phyloP scores from a whole-genome alignment of 371 early-diverging fungal genomes.

The Coemansia sp. region DNA sequence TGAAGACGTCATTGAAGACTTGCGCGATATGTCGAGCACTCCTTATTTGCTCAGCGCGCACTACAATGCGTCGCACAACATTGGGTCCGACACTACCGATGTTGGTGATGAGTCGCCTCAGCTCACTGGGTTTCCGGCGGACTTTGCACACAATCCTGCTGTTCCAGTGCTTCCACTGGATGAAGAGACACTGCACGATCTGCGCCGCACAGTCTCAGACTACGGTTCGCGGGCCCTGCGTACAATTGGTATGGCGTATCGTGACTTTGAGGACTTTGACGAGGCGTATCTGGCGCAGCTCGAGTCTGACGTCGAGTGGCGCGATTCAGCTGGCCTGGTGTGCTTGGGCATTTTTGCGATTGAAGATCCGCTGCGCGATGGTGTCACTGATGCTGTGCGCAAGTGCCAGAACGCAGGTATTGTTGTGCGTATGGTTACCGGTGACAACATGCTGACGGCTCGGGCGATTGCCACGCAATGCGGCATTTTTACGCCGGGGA shows the following conservation, averaged over 20 bases:
- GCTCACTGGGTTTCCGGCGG: constrained; percentile 21
- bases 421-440: constrained; percentile 95
- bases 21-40: background rate
- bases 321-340: constrained; percentile 55
- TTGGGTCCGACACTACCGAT: constrained; percentile 46
- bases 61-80: constrained; percentile 33
- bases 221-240: constrained; percentile 88
- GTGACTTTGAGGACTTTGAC: constrained; percentile 63
- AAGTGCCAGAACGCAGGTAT: constrained; percentile 87
- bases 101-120: constrained; percentile 32
- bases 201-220: constrained; percentile 62
- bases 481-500: constrained; percentile 73
- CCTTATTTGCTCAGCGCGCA: constrained; percentile 47
- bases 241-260: constrained; percentile 85
- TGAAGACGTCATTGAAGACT: constrained; percentile 12
- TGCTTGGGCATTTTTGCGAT: constrained; percentile 90
- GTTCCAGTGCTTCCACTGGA: constrained; percentile 50
- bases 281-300: constrained; percentile 51
- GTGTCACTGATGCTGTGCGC: constrained; percentile 81
- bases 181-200: constrained; percentile 50
- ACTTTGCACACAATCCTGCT: constrained; percentile 46
- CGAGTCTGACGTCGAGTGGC: constrained; percentile 52
- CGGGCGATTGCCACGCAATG: constrained; percentile 87
- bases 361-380: constrained; percentile 89
- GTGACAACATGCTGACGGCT: constrained; percentile 92